Base-by-base conservation (phyloP, 371 early-diverging fungal genomes). In the Mortierella sp. region DNA sequence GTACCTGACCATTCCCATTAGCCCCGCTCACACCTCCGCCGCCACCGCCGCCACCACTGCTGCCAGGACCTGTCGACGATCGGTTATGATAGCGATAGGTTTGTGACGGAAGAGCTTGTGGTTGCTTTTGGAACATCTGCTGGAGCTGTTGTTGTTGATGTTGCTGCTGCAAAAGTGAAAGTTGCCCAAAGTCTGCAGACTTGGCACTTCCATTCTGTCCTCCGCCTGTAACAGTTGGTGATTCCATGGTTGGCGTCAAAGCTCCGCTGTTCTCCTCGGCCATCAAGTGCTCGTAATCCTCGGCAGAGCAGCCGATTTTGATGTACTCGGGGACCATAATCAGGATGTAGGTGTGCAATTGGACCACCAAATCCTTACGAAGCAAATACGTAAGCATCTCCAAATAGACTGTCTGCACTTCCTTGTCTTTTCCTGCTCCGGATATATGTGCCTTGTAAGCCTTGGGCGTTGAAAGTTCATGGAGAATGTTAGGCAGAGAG, bases 311-410 rank as follows among this genome's bases (percentile, higher is more conserved):
- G 16, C 90, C 89, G 55, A 83, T 68, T 73, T 91, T 91, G 47
- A 93, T 90, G 54, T 93, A 88, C 79, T 87, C 89, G 0, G 94
- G 95, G 28, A 92, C 90, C 55, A 96, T 83, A 28, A 96, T 81
- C 24, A 94, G 88, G 21, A 97, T 91, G 84, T 96, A 97, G 85
- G 96, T 96, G 83, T 97, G 96, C 38, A 96, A 84, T 79, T 98
- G 98, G 3, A 93, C 91, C 8, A 97, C 93, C 6, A 96, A 73
- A 57, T 94, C 93, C 76, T 96, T 93, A 45, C 96, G 91, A 60
- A 98, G 91, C 76, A 98, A 84, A 78, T 92, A 96, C 0, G 95
- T 95, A 65, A 97, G 89, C 28, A 96, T 94, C 78, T 97, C 97
- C 28, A 97, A 83, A 76, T 97, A 97, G 34, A 94, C 85, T 10